phyloP scores from a whole-genome alignment of 2,329 filamentous ascomycete species.

The Diatrype stigma region DNA sequence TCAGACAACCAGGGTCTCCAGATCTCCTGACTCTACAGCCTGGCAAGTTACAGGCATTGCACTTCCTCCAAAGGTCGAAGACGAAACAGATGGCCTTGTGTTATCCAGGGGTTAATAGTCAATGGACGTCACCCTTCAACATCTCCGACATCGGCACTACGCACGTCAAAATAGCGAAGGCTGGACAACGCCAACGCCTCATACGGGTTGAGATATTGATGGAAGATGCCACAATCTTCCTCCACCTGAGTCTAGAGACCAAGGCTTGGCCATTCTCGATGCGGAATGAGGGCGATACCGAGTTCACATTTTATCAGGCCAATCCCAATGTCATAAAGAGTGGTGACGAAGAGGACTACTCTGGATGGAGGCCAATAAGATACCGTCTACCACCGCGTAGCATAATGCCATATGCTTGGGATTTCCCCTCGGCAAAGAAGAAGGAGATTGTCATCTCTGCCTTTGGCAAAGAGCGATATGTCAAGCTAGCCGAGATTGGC shows the following conservation, averaged over 20 bases:
- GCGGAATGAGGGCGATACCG: conserved; percentile 94
- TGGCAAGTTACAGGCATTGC: conserved; percentile 78
- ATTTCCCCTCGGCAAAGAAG: conserved; percentile 95
- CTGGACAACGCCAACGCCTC: conserved; percentile 82
- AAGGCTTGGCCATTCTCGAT: conserved; percentile 99
- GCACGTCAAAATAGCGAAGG: conserved; percentile 89
- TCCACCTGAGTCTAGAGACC: conserved; percentile 83
- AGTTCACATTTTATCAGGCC: conserved; percentile 95
- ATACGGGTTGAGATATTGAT: conserved; percentile 85
- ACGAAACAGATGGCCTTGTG: conserved; percentile 90
- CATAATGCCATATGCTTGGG: conserved; percentile 99
- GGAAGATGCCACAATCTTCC: conserved; percentile 89
- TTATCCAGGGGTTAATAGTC: conserved; percentile 90
- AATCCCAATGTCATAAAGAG: conserved; percentile 89
- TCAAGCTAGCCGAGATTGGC: conserved; percentile 94
- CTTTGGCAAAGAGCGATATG: conserved; percentile 77
- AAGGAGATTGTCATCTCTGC: conserved; percentile 85
- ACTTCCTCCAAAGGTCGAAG: conserved; percentile 79
- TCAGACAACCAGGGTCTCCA: conserved; percentile 88
- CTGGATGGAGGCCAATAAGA: conserved; percentile 86
- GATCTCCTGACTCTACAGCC: conserved; percentile 73
- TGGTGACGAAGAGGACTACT: conserved; percentile 68
- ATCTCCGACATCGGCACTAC: conserved; percentile 91
- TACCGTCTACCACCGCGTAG: conserved; percentile 90
- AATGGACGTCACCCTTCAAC: conserved; percentile 97